Conservation (phyloP, 345 rosid species). For the rapeseed (Brassica napus) region DNA sequence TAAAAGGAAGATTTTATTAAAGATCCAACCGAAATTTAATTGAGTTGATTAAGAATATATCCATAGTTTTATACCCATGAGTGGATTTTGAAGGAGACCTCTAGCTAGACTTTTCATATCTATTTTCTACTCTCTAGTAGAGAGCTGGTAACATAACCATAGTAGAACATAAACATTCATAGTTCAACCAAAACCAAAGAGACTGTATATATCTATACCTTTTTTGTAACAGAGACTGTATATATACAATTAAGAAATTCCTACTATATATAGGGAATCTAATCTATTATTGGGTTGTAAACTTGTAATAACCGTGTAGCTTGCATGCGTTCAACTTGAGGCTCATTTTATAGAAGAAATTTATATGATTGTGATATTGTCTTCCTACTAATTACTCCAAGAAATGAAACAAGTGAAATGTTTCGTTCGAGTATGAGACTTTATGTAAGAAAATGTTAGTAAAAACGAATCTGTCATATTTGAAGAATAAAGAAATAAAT, state of each 20-base stretch:
- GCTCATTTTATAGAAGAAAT: constrained; percentile 1
- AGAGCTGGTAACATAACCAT: constrained; percentile 5
- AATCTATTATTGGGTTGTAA: not conserved
- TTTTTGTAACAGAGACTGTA: too few relatives aligned
- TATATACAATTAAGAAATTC: not conserved
- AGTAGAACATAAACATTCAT: constrained; percentile 11
- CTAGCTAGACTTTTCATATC: constrained; percentile 2
- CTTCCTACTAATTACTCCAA: not conserved
- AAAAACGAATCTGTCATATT: not conserved
- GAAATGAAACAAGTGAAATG: constrained; percentile 1
- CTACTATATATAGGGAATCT: not conserved
- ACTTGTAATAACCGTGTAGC: not conserved
- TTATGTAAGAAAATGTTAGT: not conserved
- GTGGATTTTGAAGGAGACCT: constrained; percentile 10
- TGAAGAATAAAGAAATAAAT: not conserved
- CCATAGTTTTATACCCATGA: constrained; percentile 6
- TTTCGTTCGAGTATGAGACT: not conserved
- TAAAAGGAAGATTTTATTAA: constrained; percentile 13
- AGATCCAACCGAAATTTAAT: constrained; percentile 12
- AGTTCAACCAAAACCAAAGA: constrained; percentile 2
- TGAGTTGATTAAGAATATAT: constrained; percentile 22
- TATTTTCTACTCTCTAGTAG: not conserved
- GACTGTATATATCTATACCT: not conserved
- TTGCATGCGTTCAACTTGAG: constrained; percentile 1
- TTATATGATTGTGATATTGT: not conserved